These are phyloP conservation scores for Tritrichomonas musculus DNA, from an alignment of 208 protist species.

Conservation along the genomic window DNA sequence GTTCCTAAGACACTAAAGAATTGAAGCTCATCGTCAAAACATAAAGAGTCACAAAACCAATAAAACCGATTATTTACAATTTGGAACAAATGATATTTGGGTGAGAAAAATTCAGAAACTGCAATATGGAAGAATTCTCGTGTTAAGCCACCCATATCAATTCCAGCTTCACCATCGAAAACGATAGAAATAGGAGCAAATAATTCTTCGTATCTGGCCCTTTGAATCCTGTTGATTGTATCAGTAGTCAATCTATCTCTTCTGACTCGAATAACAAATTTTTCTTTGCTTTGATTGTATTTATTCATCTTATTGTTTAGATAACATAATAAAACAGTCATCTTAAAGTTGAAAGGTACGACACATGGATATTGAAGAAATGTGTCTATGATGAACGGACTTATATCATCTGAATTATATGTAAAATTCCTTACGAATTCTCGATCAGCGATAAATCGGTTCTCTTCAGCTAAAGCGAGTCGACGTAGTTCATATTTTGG, in stretches of 20 bases:
- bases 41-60: slow-evolving; percentile 69
- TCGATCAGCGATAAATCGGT: too few relatives aligned
- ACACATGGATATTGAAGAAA: neutral
- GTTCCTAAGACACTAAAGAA: slow-evolving; percentile 43
- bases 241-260: slow-evolving; percentile 1
- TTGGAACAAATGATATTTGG: slow-evolving; percentile 73
- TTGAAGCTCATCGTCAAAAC: slow-evolving; percentile 43
- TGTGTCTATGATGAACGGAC: too few relatives aligned
- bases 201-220: neutral
- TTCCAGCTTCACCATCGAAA: slow-evolving; percentile 75
- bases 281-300: too few relatives aligned
- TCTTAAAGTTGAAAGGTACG: neutral
- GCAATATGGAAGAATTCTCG: slow-evolving; percentile 91
- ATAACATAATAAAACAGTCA: neutral
- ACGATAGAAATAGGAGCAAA: neutral
- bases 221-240: neutral
- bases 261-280: neutral
- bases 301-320: too few relatives aligned
- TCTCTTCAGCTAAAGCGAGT: too few relatives aligned
- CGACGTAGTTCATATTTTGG: too few relatives aligned
- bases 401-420: too few relatives aligned
- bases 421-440: too few relatives aligned
- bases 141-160: slow-evolving; percentile 79
- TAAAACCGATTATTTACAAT: slow-evolving; percentile 39
- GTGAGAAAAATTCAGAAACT: slow-evolving; percentile 70